Base-by-base conservation (phyloP, 345 rosid genomes). In the Acer yangbiense region DNA sequence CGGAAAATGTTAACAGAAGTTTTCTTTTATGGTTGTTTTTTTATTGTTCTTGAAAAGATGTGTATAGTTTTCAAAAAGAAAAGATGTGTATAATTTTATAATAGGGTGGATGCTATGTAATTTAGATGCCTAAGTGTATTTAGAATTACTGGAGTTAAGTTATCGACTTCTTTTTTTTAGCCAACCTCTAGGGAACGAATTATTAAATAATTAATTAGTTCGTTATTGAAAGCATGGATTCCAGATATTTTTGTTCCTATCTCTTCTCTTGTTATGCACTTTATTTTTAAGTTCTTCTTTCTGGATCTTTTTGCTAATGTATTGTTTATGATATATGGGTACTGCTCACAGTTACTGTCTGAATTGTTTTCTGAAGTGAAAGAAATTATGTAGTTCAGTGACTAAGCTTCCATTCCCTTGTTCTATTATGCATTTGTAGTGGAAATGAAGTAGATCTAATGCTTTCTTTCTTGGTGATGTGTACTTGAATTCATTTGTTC, bases 401-500 rank as follows among this genome's bases (percentile, higher is more conserved):
- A 25, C 39, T 10, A 62, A 62, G 66, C 39, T 10, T 62, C 66
- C 69, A 44, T 46, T 41, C 54, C 23, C 65, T 9, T 60, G 65
- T 54, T 72, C 39, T 48, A 50, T 25, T 3, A 46, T 61, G 61
- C 72, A 29, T 63, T 3, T 55, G 16, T 50, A 17, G 46, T 18
- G 35, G 32, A 62, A 76, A 50, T 50, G 66, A 71, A 52, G 27
- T 69, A 65, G 7, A 25, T 27, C 35, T 72, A n/a, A 12, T 23
- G 41, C 58, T 35, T 54, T 71, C 57, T 72, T 44, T 41, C 14
- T 27, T 43, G 12, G 39, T 52, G 11, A 18, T 43, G 62, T 69
- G 32, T 48, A n/a, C 14, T 66, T 62, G 65, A 76, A 52, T 63
- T 20, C 10, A 72, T 72, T 66, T 39, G 57, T 21, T 69, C n/a